Evolutionary conservation across 2,329 filamentous ascomycete species (phyloP), one percentile per base, ranked within the genome.

Genomic region (Penicillium capsulatum): DNA sequence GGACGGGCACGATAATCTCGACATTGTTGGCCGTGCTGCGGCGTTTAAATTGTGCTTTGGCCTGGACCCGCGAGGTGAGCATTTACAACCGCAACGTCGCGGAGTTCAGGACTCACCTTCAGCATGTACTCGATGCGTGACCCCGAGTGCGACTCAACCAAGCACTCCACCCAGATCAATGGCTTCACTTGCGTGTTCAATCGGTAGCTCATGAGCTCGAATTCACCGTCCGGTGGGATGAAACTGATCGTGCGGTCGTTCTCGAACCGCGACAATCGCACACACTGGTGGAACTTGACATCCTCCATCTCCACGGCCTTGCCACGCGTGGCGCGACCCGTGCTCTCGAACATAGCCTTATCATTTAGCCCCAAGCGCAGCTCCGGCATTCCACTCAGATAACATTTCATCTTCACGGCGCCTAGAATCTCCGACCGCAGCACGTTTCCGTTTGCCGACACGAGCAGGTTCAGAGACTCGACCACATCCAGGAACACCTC

Each of bases 291-390:
- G 68, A 98, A 98, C 61, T 98, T 98, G 68, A 98, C 92, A 57
- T 98, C 92, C 61, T 98, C 92, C 92, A 98, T 98, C 71, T 98
- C 92, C 49, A 98, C 92, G 7, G 92, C 87, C 70, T 98, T 98
- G 45, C 92, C 92, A 58, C 92, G 75, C 28, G 91, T 97, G 11
- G 91, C 88, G 46, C 92, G 79, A 17, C 92, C 92, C 0, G 92
- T 98, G 3, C 89, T 94, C 71, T 98, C 92, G 61, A 98, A 98
- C 92, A 98, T 98, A 66, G 88, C 92, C 71, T 98, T 98, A 74
- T 98, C 92, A 72, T 98, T 98, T 61, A 98, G 71, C 3, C 92
- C 92, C 35, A 98, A 70, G 17, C 92, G 84, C 59, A 98, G 70
- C 70, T 98, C 92, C 8, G 92, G 92, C 92, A 98, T 98, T 42